Evolutionary conservation across 2,329 filamentous ascomycete species (phyloP).

Genomic region (Talaromyces albobiverticillius): DNA sequence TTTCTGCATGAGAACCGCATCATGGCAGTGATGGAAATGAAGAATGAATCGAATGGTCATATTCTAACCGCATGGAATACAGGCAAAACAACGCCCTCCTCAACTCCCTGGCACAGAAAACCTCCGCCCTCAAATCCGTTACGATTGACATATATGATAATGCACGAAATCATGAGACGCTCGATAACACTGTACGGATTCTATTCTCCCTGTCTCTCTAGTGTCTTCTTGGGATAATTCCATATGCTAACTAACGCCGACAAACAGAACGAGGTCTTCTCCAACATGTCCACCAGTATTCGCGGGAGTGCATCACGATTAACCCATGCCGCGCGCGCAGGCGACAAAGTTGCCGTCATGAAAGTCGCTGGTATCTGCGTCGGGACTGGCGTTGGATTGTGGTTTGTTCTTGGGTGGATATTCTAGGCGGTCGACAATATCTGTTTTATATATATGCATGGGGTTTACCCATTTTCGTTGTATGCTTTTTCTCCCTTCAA

Average conservation of each 20-base stretch:
- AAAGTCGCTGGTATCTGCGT: conserved; percentile 84
- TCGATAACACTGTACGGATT: conserved; percentile 73
- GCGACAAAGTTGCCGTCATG: conserved; percentile 86
- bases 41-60: too few relatives aligned
- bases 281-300: conserved; percentile 75
- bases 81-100: conserved; percentile 94
- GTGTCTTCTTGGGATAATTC: too few relatives aligned
- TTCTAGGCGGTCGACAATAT: conserved; percentile 20
- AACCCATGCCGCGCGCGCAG: conserved; percentile 83
- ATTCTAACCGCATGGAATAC: too few relatives aligned
- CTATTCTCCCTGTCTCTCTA: background rate
- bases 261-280: conserved; percentile 84
- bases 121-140: conserved; percentile 85
- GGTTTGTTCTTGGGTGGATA: conserved; percentile 66
- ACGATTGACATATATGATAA: conserved; percentile 98
- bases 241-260: background rate
- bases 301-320: conserved; percentile 80
- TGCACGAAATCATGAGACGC: conserved; percentile 79
- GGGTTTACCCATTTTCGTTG: too few relatives aligned
- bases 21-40: too few relatives aligned
- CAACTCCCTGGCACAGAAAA: conserved; percentile 84
- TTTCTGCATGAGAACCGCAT: too few relatives aligned
- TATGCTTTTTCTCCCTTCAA: too few relatives aligned
- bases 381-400: conserved; percentile 69
- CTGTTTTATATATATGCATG: background rate